Conservation (phyloP, 2,329 filamentous ascomycete genomes). For the Metarhizium robertsii region DNA sequence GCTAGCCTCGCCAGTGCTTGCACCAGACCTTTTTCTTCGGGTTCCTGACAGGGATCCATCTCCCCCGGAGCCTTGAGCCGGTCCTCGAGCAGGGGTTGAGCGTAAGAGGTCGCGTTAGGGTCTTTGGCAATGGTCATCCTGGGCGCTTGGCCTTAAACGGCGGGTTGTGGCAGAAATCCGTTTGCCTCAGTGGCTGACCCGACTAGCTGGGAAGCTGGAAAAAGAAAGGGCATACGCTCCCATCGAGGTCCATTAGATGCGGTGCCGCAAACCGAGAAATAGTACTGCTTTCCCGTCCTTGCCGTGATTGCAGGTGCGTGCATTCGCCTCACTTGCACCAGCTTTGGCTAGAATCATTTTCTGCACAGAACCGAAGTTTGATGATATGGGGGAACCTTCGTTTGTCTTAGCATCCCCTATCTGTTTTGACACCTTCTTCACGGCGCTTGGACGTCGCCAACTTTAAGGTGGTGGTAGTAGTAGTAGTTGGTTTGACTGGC, state of each 20-base stretch:
- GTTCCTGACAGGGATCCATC: slow-evolving; percentile 8
- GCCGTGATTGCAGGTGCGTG: too few relatives aligned
- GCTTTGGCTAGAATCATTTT: neutral
- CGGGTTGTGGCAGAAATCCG: neutral
- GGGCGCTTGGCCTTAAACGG: neutral
- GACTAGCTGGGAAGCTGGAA: neutral
- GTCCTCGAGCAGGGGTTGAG: slow-evolving; percentile 4
- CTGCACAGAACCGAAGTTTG: neutral
- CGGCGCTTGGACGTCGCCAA: neutral
- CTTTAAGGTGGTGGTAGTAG: too few relatives aligned
- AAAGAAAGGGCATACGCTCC: neutral
- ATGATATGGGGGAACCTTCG: neutral
- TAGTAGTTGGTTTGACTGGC: neutral
- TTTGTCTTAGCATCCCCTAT: neutral
- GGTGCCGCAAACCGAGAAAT: too few relatives aligned
- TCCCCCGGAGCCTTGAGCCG: slow-evolving; percentile 7
- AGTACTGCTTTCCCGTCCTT: too few relatives aligned
- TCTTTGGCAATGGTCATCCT: neutral
- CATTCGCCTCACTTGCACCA: too few relatives aligned
- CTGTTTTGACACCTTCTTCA: neutral
- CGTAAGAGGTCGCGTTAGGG: slow-evolving; percentile 4
- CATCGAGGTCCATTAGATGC: neutral
- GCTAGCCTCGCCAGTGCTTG: neutral
- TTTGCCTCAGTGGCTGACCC: neutral
- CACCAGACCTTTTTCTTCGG: slow-evolving; percentile 2